Percentiles rank a stretch among this genome's conserved stretches.
Conservation (phyloP, 1,284 basidiomycete species). For the Naganishia albida region DNA sequence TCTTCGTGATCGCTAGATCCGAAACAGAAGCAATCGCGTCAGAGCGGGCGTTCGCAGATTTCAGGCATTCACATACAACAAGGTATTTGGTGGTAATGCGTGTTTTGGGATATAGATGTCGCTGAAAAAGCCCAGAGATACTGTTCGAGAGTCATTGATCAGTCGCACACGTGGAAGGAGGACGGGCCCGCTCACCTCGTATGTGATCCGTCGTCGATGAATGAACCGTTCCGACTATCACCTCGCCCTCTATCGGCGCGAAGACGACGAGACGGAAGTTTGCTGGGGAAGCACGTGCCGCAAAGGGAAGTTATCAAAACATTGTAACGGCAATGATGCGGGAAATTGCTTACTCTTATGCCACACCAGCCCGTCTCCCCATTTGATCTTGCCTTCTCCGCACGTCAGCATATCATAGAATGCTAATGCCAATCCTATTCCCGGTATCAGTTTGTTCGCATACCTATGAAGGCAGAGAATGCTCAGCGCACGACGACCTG, state of each 20-base stretch:
- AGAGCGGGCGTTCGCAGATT: background rate
- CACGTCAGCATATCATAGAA: slow-evolving; percentile 83
- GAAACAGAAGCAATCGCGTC: slow-evolving; percentile 1
- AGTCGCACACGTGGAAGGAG: background rate
- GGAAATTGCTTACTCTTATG: slow-evolving; percentile 72
- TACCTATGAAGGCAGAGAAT: slow-evolving; percentile 62
- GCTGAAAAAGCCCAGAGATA: slow-evolving; percentile 89
- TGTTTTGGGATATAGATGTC: slow-evolving; percentile 77
- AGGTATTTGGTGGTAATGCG: slow-evolving; percentile 62
- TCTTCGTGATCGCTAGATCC: slow-evolving; percentile 49
- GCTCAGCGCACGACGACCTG: background rate
- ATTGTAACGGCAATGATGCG: too few relatives aligned
- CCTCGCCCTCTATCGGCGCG: slow-evolving; percentile 85
- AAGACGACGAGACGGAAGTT: slow-evolving; percentile 88
- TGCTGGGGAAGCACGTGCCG: slow-evolving; percentile 57
- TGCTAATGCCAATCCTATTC: slow-evolving; percentile 85
- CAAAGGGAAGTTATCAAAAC: background rate
- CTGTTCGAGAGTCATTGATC: slow-evolving; percentile 54
- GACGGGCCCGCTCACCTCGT: slow-evolving; percentile 59
- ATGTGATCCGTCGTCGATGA: slow-evolving; percentile 80
- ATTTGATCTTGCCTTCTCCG: slow-evolving; percentile 87
- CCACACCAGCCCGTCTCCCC: slow-evolving; percentile 92
- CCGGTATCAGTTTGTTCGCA: slow-evolving; percentile 87
- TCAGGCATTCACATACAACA: slow-evolving; percentile 10
- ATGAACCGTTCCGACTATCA: slow-evolving; percentile 83